Percentiles rank a stretch among this genome's conserved stretches.
Evolutionary conservation across 2,329 filamentous ascomycete species (phyloP).

Genomic region (Orbilia blumenaviensis): DNA sequence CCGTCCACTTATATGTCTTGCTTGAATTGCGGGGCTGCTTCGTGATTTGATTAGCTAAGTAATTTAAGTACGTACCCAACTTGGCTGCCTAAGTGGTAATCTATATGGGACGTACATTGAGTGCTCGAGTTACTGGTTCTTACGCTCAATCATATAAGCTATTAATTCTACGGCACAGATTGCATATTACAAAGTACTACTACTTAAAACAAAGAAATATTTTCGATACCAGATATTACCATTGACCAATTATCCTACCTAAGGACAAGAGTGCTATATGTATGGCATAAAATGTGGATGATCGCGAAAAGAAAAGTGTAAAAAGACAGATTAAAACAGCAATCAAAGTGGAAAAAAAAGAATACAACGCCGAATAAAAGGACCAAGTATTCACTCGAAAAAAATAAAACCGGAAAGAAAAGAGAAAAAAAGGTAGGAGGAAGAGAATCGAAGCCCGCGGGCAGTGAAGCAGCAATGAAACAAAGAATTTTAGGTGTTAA

Average conservation of each 20-base stretch:
- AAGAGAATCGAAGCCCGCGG: neutral
- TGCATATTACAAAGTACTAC: neutral
- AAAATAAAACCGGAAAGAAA: neutral
- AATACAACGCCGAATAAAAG: slow-evolving; percentile 30
- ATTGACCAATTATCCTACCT: slow-evolving; percentile 37
- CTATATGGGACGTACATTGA: too few relatives aligned
- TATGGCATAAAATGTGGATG: slow-evolving; percentile 36
- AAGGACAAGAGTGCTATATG: slow-evolving; percentile 18
- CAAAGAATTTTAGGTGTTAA: neutral
- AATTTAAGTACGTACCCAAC: too few relatives aligned
- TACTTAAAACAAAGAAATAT: neutral
- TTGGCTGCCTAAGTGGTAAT: too few relatives aligned
- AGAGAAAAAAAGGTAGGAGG: neutral
- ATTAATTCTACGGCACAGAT: neutral
- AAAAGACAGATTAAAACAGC: neutral
- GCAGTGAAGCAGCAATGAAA: neutral
- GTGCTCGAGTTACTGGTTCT: too few relatives aligned
- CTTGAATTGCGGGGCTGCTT: too few relatives aligned
- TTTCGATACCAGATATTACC: slow-evolving; percentile 48
- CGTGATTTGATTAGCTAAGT: too few relatives aligned
- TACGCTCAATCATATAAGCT: too few relatives aligned
- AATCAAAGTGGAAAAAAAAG: slow-evolving; percentile 9
- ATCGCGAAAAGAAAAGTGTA: slow-evolving; percentile 2
- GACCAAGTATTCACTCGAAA: slow-evolving; percentile 35
- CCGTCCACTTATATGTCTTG: too few relatives aligned